Evolutionary conservation across 805 yeast species (phyloP), one percentile per base, ranked within the genome.

Genomic region (Lachancea kluyveri): DNA sequence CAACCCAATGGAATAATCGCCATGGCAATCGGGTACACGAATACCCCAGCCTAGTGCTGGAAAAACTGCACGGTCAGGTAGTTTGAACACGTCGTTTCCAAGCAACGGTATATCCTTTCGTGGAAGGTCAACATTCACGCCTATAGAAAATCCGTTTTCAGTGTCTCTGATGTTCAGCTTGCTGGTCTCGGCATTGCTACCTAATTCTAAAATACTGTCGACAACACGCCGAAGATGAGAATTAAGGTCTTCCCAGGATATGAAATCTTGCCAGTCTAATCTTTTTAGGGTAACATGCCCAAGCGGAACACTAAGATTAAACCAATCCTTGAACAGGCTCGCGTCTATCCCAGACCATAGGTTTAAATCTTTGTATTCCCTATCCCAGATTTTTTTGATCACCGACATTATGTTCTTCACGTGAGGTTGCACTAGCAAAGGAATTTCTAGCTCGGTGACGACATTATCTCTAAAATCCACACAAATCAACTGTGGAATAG

Each of bases 31-130:
- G 6, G 60, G 48, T 11, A 65, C 36, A 8, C 47, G 42, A 2
- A 66, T 7, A 11, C 52, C 48, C 70, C 72, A 67, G 4, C 43
- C 36, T 5, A 65, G 33, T 6, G 37, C 26, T 8, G 74, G 72
- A 4, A 67, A 37, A 10, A 41, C 14, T 2, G 30, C 10, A 17
- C 28, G 11, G 11, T 32, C 16, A 2, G 50, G 41, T 4, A 40
- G 50, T 33, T 14, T 45, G 30, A 44, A 34, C 37, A 39, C 41
- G 29, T 36, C 34, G 21, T 21, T 26, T n/a, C 31, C 23, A 4
- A 37, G 27, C 7, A 55, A 28, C 8, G 48, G 50, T n/a, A n/a
- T n/a, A n/a, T n/a, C n/a, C n/a, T n/a, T n/a, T 21, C 52, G 45
- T 13, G 57, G 51, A 3, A 50, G 13, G 5, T 42, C 30, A 14